Evolutionary conservation across 257 asterid genomes (phyloP), one percentile per base, ranked within the genome.

Genomic region (Nicotiana obtusifolia): DNA sequence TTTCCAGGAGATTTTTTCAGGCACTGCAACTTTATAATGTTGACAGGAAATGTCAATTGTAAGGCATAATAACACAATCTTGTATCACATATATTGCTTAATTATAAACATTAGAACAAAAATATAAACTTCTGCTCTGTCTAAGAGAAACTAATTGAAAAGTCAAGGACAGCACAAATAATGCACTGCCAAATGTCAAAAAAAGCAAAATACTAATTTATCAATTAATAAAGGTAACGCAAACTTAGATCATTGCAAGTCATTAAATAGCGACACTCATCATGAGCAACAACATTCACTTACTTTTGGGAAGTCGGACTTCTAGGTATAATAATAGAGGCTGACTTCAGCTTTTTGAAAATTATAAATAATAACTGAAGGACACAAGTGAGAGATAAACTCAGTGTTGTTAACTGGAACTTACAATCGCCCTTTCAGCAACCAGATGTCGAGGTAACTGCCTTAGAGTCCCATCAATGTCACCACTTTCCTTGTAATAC

Each of bases 371-470:
- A 24, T 24, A 64, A 54, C 31, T 64, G 56, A 76, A 77, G 59
- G 59, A 56, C 37, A 59, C 35, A 60, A 64, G 28, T 17, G 7
- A 24, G 66, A 37, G 24, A 67, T n/a, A 61, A 49, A 28, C 49
- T 44, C 30, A 67, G 53, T 22, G 28, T 17, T 59, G 82, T 56
- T 82, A 59, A 35, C 67, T 16, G 20, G 49, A 82, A 87, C 98
- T 92, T 87, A 95, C 99, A 66, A 92, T 88, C 26, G 99, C 92
- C 86, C 91, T 93, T 85, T 95, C 99, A 69, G 98, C 99, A 87
- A 92, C 97, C 87, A 95, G 85, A 84, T 91, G 76, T 60, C 94
- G 93, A 71, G 99, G 98, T 81, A 95, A 89, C 87, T 91, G 99
- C 88, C 90, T 90, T 56, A 95, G 85, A 59, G 99, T 91, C 82